phyloP scores from a whole-genome alignment of 176 grass and related monocot genomes.

The Ensete glaucum region DNA sequence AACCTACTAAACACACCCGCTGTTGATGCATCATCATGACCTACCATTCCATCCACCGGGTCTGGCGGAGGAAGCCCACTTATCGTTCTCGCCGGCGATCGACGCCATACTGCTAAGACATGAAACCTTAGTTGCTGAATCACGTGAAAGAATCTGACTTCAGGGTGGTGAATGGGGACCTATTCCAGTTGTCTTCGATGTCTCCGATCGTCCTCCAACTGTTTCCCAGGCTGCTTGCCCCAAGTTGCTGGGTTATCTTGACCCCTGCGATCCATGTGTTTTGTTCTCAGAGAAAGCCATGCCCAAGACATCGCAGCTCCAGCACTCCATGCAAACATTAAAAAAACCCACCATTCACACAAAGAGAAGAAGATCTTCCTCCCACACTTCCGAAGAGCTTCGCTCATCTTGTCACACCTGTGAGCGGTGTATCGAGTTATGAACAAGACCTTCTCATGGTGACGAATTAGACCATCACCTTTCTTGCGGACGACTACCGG shows the following conservation, averaged over 20 bases:
- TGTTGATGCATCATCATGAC: too few relatives aligned
- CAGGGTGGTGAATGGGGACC: slow-evolving; percentile 14
- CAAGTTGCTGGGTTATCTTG: slow-evolving; percentile 67
- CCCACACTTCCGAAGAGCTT: slow-evolving; percentile 33
- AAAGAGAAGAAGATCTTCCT: slow-evolving; percentile 45
- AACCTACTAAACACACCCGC: not conserved
- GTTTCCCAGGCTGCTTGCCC: slow-evolving; percentile 61
- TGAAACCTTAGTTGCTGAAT: not conserved
- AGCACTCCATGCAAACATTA: not conserved
- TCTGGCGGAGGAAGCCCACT: not conserved
- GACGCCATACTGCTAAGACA: slow-evolving; percentile 64
- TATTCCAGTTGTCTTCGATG: slow-evolving; percentile 74
- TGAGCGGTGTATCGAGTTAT: not conserved
- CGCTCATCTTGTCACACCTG: slow-evolving; percentile 38
- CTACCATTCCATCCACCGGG: slow-evolving; percentile 55
- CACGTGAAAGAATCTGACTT: not conserved
- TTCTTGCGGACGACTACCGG: not conserved
- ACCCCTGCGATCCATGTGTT: slow-evolving; percentile 37
- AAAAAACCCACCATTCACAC: slow-evolving; percentile 37
- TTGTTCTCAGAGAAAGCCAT: not conserved
- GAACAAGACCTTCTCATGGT: not conserved
- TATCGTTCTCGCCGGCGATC: not conserved
- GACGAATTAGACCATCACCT: slow-evolving; percentile 2
- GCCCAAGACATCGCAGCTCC: too few relatives aligned
- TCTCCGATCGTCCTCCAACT: slow-evolving; percentile 94